These are phyloP conservation scores for Serendipita indica DNA, from an alignment of 768 basidiomycete genomes.

Conservation along the genomic window DNA sequence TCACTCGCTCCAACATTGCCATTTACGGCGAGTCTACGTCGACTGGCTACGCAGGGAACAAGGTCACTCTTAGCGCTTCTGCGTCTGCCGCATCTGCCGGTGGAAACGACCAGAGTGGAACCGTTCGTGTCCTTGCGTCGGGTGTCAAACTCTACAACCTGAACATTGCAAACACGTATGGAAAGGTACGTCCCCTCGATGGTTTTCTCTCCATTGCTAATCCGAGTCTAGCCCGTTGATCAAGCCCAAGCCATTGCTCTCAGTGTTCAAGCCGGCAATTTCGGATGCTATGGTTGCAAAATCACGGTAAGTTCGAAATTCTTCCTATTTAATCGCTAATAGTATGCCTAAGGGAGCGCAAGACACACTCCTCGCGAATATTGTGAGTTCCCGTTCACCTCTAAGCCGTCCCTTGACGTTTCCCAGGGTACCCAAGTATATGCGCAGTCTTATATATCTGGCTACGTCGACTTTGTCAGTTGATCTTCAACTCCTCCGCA, in stretches of 20 bases:
- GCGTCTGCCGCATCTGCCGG: conserved; percentile 16
- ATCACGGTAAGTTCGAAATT: background rate
- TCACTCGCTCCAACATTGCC: conserved; percentile 7
- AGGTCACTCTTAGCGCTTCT: conserved; percentile 1
- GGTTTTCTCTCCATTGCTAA: conserved; percentile 20
- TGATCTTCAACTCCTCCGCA: conserved; percentile 28
- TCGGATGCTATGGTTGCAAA: conserved; percentile 11
- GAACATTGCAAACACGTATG: conserved; percentile 16
- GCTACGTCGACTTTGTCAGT: conserved; percentile 33
- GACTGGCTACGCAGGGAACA: conserved; percentile 6
- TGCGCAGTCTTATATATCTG: conserved; percentile 26
- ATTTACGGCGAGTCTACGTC: conserved; percentile 9
- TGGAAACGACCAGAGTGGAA: conserved; percentile 14
- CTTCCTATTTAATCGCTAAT: background rate
- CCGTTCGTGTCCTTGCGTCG: conserved; percentile 13
- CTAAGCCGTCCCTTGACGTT: background rate
- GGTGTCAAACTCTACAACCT: conserved; percentile 14
- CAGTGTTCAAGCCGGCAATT: conserved; percentile 7
- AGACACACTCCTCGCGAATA: conserved; percentile 6
- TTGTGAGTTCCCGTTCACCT: background rate
- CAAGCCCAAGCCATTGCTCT: conserved; percentile 11
- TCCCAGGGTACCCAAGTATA: conserved; percentile 34
- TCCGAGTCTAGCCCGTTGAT: conserved; percentile 13
- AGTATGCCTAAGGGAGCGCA: background rate
- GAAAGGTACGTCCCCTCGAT: background rate